phyloP scores from a whole-genome alignment of 1,284 basidiomycete species.

The Cryptococcus sp. region DNA sequence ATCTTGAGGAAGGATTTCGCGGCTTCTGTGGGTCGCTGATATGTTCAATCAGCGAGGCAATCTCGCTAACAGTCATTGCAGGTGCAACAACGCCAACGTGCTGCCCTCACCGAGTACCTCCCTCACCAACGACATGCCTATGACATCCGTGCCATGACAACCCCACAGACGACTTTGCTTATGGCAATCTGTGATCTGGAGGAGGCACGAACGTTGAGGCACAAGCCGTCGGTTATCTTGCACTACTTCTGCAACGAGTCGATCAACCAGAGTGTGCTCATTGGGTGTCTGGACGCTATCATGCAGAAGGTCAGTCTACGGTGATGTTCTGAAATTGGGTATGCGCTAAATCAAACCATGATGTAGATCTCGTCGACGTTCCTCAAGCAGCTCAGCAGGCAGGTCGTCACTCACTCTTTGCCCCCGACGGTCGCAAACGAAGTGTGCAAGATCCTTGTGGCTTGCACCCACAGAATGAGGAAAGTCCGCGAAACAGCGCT shows the following conservation, averaged over 20 bases:
- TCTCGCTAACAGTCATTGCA: constrained; percentile 34
- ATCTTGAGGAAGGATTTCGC: constrained; percentile 86
- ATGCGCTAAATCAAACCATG: constrained; percentile 4
- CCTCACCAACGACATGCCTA: constrained; percentile 59
- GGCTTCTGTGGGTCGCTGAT: constrained; percentile 58
- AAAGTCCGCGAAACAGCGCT: constrained; percentile 79
- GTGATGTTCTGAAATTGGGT: neutral
- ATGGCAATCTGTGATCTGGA: constrained; percentile 87
- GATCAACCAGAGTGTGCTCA: constrained; percentile 65
- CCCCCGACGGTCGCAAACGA: constrained; percentile 70
- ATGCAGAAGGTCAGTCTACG: constrained; percentile 67
- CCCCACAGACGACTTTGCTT: constrained; percentile 83
- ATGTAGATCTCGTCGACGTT: constrained; percentile 52
- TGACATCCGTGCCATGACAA: constrained; percentile 72
- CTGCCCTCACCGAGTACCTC: constrained; percentile 63
- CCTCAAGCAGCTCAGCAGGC: constrained; percentile 64
- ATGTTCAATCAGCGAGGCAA: neutral
- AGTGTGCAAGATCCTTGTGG: constrained; percentile 70
- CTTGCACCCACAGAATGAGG: constrained; percentile 75
- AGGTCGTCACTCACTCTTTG: constrained; percentile 74
- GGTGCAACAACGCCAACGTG: constrained; percentile 68
- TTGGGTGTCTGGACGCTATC: constrained; percentile 75
- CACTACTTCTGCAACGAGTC: constrained; percentile 87
- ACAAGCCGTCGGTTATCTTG: constrained; percentile 75
- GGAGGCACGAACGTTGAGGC: constrained; percentile 74